Evolutionary conservation across 2,329 filamentous ascomycete genomes (phyloP), one percentile per base, ranked within the genome.

Genomic region (Monilinia aucupariae): DNA sequence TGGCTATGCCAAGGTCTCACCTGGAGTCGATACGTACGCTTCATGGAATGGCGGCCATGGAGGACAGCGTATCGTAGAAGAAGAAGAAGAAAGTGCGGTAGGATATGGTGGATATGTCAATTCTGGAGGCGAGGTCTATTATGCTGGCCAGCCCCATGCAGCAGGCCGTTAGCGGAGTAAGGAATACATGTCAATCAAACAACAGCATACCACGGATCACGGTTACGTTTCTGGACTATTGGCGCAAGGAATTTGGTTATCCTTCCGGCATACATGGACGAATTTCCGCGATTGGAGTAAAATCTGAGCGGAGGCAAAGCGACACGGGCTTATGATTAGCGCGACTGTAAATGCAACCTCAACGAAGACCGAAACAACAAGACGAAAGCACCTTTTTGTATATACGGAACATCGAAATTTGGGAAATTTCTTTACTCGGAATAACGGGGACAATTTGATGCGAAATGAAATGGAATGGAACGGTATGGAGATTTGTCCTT

Each of bases 1-100:
- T 55, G 58, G 68, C 13, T 71, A 71, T 65, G 69, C 68, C 39
- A 72, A 72, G 59, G 60, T 58, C 25, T 30, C 60, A 27, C 68
- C 70, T 30, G 58, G 62, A n/a, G 47, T 65, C 37, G 71, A 72
- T 30, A 64, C 65, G 8, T 72, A 71, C 65, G 63, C 63, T n/a
- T 51, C 61, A 9, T 73, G 70, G 69, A 70, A 64, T 60, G 64
- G 58, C 20, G 52, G 61, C 8, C 67, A 69, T 34, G 65, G 63
- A 48, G 64, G 59, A 55, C 67, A 64, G 48, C 65, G 65, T 22
- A 67, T 66, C 54, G 62, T 67, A 25, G 58, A 65, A 27, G 65
- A 68, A 54, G 59, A 66, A 53, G 63, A 64, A 54, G 63, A 64
- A 54, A 66, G 66, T 62, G 56, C 64, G 2, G 61, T 65, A 43